These are phyloP conservation scores for Colletotrichum sp. DNA, from an alignment of 2,329 filamentous ascomycete genomes.

Conservation along the genomic window DNA sequence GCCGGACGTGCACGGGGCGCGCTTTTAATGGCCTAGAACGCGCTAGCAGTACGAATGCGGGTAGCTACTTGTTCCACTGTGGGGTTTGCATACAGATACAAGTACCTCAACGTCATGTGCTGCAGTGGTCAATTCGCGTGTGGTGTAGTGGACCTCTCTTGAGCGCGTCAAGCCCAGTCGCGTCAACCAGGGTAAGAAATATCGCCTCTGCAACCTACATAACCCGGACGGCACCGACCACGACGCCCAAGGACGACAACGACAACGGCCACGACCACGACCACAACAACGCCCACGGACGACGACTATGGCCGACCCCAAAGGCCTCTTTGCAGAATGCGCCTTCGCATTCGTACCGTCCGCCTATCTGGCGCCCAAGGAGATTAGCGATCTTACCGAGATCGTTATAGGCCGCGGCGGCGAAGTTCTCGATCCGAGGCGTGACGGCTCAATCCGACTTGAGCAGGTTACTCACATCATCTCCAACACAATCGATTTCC, in stretches of 20 bases:
- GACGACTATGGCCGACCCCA: constrained; percentile 27
- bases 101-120: background rate
- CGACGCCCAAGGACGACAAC: background rate
- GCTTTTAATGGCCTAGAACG: background rate
- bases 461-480: constrained; percentile 59
- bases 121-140: background rate
- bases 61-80: background rate
- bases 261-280: background rate
- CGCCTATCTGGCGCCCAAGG: constrained; percentile 39
- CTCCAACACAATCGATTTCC: constrained; percentile 85
- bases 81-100: background rate
- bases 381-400: constrained; percentile 46
- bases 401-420: constrained; percentile 55
- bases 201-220: background rate
- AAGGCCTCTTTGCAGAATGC: constrained; percentile 45
- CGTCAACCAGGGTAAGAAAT: background rate
- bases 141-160: background rate
- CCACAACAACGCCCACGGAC: background rate
- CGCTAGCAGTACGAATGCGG: background rate
- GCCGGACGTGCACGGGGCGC: background rate
- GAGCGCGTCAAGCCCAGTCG: background rate
- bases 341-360: constrained; percentile 51
- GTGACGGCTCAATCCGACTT: constrained; percentile 53
- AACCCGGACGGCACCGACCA: background rate
- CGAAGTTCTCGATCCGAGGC: constrained; percentile 48